Percentiles rank a stretch among this genome's conserved stretches.
phyloP scores from a whole-genome alignment of 2,329 filamentous ascomycete genomes.

The Aspergillus amoenus region DNA sequence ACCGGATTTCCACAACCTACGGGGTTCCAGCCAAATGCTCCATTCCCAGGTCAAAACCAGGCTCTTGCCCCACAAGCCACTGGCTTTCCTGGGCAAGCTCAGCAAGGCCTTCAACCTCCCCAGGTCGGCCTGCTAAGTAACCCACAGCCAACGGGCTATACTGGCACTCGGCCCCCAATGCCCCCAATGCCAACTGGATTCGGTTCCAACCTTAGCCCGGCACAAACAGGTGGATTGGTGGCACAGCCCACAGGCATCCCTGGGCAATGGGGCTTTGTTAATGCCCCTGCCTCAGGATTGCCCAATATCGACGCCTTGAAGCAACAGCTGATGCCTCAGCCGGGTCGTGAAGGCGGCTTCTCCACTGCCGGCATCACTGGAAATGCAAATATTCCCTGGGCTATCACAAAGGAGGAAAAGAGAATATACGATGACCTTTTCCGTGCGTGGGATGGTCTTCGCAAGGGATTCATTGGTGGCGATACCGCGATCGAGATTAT shows the following conservation, averaged over 20 bases:
- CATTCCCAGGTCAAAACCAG: conserved; percentile 43
- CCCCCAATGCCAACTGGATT: conserved; percentile 77
- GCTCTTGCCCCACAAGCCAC: conserved; percentile 38
- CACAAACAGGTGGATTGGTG: conserved; percentile 73
- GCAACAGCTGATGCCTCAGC: conserved; percentile 95
- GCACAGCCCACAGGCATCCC: conserved; percentile 92
- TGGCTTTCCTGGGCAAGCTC: conserved; percentile 46
- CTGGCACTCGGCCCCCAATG: conserved; percentile 75
- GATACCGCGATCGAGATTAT: conserved; percentile 96
- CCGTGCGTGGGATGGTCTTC: conserved; percentile 92
- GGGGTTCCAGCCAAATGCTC: conserved; percentile 52
- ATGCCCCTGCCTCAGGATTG: conserved; percentile 82
- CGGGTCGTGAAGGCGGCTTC: conserved; percentile 81
- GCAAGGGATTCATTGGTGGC: conserved; percentile 87
- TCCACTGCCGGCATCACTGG: conserved; percentile 85
- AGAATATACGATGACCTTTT: conserved; percentile 94
- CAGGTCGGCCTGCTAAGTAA: conserved; percentile 71
- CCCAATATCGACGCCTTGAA: conserved; percentile 93
- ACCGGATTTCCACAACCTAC: conserved; percentile 64
- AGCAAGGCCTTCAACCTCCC: conserved; percentile 62
- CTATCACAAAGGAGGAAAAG: conserved; percentile 98
- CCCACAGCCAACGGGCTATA: conserved; percentile 76
- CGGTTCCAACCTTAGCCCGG: conserved; percentile 61
- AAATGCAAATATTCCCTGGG: conserved; percentile 96
- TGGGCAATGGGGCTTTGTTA: conserved; percentile 98